Evolutionary conservation across 2,329 filamentous ascomycete species (phyloP).

Genomic region (Apiospora pterosperma): DNA sequence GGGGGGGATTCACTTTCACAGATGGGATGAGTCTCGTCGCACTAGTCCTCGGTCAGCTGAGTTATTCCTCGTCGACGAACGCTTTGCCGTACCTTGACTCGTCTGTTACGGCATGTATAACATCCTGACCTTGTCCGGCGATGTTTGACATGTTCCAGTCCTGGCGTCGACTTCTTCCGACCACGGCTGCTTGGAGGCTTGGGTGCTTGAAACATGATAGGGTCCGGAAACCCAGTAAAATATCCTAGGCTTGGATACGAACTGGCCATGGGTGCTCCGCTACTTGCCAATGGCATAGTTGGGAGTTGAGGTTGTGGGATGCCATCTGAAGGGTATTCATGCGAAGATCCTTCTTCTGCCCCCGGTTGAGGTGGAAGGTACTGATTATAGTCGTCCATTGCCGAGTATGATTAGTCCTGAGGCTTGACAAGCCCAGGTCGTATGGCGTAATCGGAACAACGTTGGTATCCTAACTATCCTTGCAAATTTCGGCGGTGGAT

Average conservation of each 20-base stretch:
- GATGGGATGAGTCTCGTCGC: constrained; percentile 82
- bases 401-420: background rate
- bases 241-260: constrained; percentile 47
- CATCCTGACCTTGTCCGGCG: constrained; percentile 91
- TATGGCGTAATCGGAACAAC: background rate
- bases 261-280: constrained; percentile 32
- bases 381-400: constrained; percentile 11
- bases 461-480: background rate
- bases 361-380: constrained; percentile 28
- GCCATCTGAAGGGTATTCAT: constrained; percentile 24
- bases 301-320: constrained; percentile 32
- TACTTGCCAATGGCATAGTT: constrained; percentile 25
- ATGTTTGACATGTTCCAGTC: constrained; percentile 79
- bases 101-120: constrained; percentile 81
- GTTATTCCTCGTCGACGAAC: constrained; percentile 9
- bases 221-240: constrained; percentile 48
- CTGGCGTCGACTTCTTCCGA: constrained; percentile 48
- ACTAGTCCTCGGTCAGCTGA: constrained; percentile 51
- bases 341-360: constrained; percentile 28
- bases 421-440: background rate
- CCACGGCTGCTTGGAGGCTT: constrained; percentile 41
- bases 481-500: background rate
- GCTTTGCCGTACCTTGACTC: constrained; percentile 66
- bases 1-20: constrained; percentile 65
- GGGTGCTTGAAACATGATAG: constrained; percentile 43